A percentile compares a stretch with the other conserved stretches of the same genome.
Evolutionary conservation across 2,329 filamentous ascomycete species (phyloP).

Genomic region (Xylaria sp.): DNA sequence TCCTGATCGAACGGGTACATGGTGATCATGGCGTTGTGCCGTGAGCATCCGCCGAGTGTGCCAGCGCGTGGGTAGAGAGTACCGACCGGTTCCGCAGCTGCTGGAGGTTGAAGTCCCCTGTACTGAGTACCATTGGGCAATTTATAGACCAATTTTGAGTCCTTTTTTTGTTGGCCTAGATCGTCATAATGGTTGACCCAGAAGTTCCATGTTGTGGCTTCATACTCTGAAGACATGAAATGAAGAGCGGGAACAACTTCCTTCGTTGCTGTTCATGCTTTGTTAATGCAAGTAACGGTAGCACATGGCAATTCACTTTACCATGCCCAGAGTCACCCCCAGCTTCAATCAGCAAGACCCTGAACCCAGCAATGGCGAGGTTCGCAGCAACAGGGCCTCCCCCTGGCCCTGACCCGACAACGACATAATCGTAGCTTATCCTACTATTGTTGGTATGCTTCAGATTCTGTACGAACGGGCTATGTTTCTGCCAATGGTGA

Average conservation of each 20-base stretch:
- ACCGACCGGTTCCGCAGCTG: conserved; percentile 48
- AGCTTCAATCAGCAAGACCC: conserved; percentile 61
- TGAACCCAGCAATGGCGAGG: conserved; percentile 58
- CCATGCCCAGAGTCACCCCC: conserved; percentile 50
- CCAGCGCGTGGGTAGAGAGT: conserved; percentile 54
- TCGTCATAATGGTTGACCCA: conserved; percentile 58
- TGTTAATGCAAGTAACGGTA: conserved; percentile 33
- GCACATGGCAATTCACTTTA: neutral
- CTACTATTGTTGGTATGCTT: neutral
- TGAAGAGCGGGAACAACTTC: conserved; percentile 56
- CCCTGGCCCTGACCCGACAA: conserved; percentile 60
- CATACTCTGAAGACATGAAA: conserved; percentile 51
- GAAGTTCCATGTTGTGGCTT: conserved; percentile 58
- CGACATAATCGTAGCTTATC: conserved; percentile 40
- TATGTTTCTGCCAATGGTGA: neutral
- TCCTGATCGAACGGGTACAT: conserved; percentile 65
- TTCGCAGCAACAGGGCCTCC: conserved; percentile 57
- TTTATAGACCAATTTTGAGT: conserved; percentile 59
- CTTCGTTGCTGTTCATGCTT: conserved; percentile 46
- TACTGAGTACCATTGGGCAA: conserved; percentile 45
- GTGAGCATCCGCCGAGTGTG: conserved; percentile 57
- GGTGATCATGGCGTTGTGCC: conserved; percentile 66
- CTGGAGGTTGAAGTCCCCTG: conserved; percentile 47
- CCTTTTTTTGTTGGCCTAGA: conserved; percentile 53
- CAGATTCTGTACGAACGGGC: neutral